A percentile compares a stretch with the other conserved stretches of the same genome.
These are phyloP conservation scores for Cordyceps militaris DNA, from an alignment of 2,329 filamentous ascomycete species.

Conservation along the genomic window DNA sequence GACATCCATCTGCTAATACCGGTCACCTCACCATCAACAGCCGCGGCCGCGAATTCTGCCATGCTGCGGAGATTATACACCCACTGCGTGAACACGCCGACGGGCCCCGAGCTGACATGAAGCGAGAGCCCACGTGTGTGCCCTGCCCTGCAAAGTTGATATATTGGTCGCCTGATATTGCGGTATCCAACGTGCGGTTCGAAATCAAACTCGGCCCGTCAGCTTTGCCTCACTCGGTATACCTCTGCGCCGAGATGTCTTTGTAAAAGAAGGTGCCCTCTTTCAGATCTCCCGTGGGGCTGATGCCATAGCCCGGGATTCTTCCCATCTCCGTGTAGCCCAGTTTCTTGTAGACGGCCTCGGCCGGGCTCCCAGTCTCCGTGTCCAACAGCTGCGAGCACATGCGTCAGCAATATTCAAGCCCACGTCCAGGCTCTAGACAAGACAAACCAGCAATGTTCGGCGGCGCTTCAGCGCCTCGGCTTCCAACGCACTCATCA, in stretches of 20 bases:
- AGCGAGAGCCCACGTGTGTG: background rate
- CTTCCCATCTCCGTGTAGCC: conserved; percentile 49
- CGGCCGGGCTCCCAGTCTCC: conserved; percentile 44
- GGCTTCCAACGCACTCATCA: conserved; percentile 49
- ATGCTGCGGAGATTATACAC: background rate
- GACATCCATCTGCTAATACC: background rate
- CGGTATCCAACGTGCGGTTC: too few relatives aligned
- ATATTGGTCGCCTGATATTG: background rate
- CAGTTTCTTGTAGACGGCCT: conserved; percentile 46
- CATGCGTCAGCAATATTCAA: background rate
- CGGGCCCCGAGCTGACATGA: background rate
- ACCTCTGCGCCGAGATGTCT: conserved; percentile 30
- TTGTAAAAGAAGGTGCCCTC: conserved; percentile 55
- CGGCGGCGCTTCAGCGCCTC: conserved; percentile 43
- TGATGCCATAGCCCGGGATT: conserved; percentile 47
- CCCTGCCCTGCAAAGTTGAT: background rate
- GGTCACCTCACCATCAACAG: background rate
- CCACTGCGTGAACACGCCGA: too few relatives aligned
- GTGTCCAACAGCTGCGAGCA: conserved; percentile 43
- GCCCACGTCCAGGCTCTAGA: too few relatives aligned
- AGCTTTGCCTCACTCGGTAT: background rate
- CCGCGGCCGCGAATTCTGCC: background rate
- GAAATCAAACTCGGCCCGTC: background rate
- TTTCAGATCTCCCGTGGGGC: conserved; percentile 40
- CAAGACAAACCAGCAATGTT: conserved; percentile 43